These are phyloP conservation scores for Stenocarpella maydis DNA, from an alignment of 2,329 filamentous ascomycete genomes.

Conservation along the genomic window DNA sequence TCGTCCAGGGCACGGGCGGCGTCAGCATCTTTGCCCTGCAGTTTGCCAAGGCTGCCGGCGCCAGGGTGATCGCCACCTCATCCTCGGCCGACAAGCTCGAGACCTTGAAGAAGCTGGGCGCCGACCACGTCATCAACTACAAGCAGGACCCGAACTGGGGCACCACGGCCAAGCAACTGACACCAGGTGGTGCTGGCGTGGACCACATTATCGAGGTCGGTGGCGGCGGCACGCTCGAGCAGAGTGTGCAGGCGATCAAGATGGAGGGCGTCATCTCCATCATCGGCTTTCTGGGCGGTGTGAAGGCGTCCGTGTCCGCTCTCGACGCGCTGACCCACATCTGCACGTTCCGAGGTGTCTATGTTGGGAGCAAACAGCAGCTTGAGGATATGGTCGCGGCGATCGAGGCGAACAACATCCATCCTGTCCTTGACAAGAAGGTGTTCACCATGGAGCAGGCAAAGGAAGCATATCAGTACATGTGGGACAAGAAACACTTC, in stretches of 20 bases:
- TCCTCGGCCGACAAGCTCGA: conserved; percentile 58
- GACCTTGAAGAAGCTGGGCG: conserved; percentile 59
- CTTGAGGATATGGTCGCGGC: conserved; percentile 54
- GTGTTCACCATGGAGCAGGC: conserved; percentile 49
- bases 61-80: conserved; percentile 65
- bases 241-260: conserved; percentile 45
- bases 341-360: conserved; percentile 51
- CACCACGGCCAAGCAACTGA: conserved; percentile 58
- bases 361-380: conserved; percentile 50
- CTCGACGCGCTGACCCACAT: conserved; percentile 55
- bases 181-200: conserved; percentile 55
- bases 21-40: conserved; percentile 73
- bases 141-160: conserved; percentile 61
- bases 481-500: conserved; percentile 62
- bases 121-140: conserved; percentile 67
- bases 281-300: conserved; percentile 53
- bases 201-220: conserved; percentile 66
- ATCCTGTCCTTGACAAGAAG: conserved; percentile 50
- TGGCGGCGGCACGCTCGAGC: conserved; percentile 58
- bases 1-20: conserved; percentile 76
- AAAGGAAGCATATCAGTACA: conserved; percentile 60
- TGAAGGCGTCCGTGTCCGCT: conserved; percentile 57
- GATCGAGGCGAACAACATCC: conserved; percentile 53
- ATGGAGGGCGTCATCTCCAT: conserved; percentile 47
- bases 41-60: conserved; percentile 57